phyloP scores from a whole-genome alignment of 768 basidiomycete genomes.

The Podaxis pistillaris region DNA sequence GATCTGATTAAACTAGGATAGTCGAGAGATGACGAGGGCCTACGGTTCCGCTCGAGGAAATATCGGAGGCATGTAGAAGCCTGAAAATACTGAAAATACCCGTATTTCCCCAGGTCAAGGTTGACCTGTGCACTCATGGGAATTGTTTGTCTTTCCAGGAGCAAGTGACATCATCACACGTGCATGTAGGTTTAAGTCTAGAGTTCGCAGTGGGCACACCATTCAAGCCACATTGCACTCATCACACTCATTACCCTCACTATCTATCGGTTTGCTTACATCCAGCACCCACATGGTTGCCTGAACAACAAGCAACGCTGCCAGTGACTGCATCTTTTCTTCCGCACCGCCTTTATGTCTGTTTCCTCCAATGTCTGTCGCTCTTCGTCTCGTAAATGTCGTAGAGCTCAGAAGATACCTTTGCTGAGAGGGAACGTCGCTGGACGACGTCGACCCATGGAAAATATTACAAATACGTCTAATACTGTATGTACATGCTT shows the following conservation, averaged over 20 bases:
- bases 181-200: neutral
- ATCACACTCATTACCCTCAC: neutral
- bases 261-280: neutral
- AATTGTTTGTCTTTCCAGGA: neutral
- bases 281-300: neutral
- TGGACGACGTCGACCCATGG: neutral
- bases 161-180: conserved; percentile 2
- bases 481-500: neutral
- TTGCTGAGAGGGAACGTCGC: neutral
- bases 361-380: neutral
- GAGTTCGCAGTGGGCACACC: neutral
- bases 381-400: neutral
- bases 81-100: neutral
- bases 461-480: neutral
- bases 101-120: neutral
- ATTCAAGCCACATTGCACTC: neutral
- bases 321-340: neutral
- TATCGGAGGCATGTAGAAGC: neutral
- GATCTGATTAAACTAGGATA: neutral
- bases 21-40: neutral
- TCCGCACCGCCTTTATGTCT: neutral
- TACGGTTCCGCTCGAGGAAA: conserved; percentile 3
- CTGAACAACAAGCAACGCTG: neutral
- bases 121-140: neutral
- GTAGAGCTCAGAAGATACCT: neutral